Evolutionary conservation across 139 green algal genomes (phyloP).

Genomic region (Coelastrella sp.): DNA sequence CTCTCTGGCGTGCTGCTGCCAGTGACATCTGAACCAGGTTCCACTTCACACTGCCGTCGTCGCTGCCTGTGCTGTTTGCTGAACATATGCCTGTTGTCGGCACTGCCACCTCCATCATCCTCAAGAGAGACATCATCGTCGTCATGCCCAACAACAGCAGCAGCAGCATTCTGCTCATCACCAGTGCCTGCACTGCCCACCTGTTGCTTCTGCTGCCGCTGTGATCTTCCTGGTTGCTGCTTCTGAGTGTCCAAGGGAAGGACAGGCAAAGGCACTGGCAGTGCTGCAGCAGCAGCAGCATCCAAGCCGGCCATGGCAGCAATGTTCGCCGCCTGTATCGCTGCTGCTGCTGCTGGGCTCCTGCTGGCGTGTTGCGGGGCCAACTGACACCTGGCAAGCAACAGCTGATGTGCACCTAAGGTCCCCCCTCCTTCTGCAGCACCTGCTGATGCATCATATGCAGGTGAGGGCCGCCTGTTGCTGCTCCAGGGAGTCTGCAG

Average conservation of each 20-base stretch:
- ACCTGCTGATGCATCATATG: not conserved
- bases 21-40: not conserved
- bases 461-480: not conserved
- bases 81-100: too few species aligned
- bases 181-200: not conserved
- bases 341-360: not conserved
- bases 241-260: not conserved
- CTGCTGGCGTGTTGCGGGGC: not conserved
- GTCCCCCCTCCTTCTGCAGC: not conserved
- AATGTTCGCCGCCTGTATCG: not conserved
- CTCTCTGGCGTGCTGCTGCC: not conserved
- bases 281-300: slow-evolving; percentile 4
- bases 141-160: not conserved
- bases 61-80: not conserved
- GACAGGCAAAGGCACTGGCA: not conserved
- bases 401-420: not conserved
- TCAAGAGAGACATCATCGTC: not conserved
- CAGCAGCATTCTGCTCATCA: not conserved
- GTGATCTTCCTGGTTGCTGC: slow-evolving; percentile 21
- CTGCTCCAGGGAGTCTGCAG: not conserved
- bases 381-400: not conserved
- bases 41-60: not conserved
- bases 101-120: not conserved
- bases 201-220: slow-evolving; percentile 5
- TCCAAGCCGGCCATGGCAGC: not conserved